Conservation (phyloP, 2,329 filamentous ascomycete species). For the Penicillium brevicompactum region DNA sequence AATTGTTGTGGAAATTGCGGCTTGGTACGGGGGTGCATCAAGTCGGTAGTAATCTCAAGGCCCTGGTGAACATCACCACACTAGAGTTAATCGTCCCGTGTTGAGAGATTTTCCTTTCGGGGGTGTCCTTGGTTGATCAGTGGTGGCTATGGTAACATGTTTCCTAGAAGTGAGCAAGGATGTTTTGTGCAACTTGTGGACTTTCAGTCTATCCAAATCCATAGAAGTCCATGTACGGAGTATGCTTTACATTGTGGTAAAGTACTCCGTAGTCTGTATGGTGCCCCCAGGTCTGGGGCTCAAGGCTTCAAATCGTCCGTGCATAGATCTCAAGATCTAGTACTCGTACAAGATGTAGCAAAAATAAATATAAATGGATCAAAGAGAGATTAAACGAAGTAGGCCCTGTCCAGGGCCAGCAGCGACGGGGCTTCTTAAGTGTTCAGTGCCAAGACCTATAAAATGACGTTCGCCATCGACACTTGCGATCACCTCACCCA, state of each 20-base stretch:
- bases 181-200: neutral
- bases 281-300: neutral
- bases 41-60: too few species aligned
- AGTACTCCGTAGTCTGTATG: too few species aligned
- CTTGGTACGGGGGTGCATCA: too few species aligned
- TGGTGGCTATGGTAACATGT: neutral
- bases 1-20: too few species aligned
- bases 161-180: neutral
- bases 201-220: neutral
- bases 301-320: neutral
- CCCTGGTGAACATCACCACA: neutral
- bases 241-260: too few species aligned
- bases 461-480: conserved; percentile 31
- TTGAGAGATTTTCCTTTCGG: conserved; percentile 1
- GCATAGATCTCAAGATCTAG: neutral
- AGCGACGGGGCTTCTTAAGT: conserved; percentile 24
- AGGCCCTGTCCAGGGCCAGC: conserved; percentile 1
- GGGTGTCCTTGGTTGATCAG: neutral
- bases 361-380: neutral
- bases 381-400: neutral
- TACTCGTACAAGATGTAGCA: neutral
- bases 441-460: conserved; percentile 24
- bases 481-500: conserved; percentile 35
- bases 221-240: too few species aligned
- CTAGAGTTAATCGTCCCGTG: conserved; percentile 7